phyloP scores from a whole-genome alignment of 306 rosid species.

The Comarum palustre region DNA sequence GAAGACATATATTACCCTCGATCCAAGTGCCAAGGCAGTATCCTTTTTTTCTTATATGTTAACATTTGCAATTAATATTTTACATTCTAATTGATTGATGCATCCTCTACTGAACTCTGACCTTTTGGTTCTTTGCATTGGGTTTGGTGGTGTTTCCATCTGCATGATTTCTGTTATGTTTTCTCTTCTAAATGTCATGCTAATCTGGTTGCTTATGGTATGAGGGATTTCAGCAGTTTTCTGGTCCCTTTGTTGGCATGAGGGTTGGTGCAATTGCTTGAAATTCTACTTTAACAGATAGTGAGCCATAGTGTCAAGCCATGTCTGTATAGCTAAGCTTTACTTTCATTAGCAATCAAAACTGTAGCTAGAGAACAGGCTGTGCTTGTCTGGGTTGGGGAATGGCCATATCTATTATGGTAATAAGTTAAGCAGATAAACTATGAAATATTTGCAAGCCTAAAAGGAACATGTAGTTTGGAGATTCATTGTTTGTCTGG shows the following conservation, averaged over 20 bases:
- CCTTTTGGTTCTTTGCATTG: neutral
- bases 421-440: neutral
- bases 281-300: neutral
- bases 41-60: conserved; percentile 47
- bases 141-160: neutral
- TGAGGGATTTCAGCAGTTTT: neutral
- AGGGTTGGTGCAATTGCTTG: conserved; percentile 1
- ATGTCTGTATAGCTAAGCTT: neutral
- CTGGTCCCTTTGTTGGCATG: neutral
- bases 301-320: neutral
- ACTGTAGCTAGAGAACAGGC: neutral
- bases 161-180: neutral
- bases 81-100: neutral
- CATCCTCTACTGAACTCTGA: neutral
- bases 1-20: conserved; percentile 98
- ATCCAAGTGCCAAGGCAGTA: conserved; percentile 99
- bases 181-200: neutral
- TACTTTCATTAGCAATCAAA: neutral
- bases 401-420: neutral
- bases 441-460: neutral
- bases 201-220: neutral
- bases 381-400: neutral
- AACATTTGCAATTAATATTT: conserved; percentile 6
- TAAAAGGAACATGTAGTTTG: neutral
- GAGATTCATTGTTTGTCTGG: neutral